A percentile compares a stretch with the other conserved stretches of the same genome.
These are phyloP conservation scores for Alternaria tenuissima DNA, from an alignment of 2,329 filamentous ascomycete species.

Conservation along the genomic window DNA sequence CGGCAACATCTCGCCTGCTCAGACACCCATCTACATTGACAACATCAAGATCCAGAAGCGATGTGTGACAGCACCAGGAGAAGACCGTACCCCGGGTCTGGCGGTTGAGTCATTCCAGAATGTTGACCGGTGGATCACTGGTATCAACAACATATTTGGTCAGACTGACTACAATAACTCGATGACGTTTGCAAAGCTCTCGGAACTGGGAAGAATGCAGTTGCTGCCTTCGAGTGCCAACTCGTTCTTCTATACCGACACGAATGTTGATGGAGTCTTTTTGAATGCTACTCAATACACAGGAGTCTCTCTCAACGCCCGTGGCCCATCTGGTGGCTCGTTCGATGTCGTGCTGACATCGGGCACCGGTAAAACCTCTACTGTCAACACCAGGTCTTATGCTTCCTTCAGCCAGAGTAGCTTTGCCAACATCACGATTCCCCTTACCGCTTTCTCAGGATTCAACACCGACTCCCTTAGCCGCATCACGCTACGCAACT, in stretches of 20 bases:
- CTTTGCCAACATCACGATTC: slow-evolving; percentile 17
- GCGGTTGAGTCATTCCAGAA: slow-evolving; percentile 18
- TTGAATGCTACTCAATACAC: slow-evolving; percentile 15
- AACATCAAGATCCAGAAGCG: slow-evolving; percentile 18
- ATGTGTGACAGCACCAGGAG: slow-evolving; percentile 16
- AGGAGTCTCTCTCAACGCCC: slow-evolving; percentile 13
- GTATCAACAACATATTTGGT: slow-evolving; percentile 19
- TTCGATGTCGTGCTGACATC: slow-evolving; percentile 14
- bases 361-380: not conserved
- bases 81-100: slow-evolving; percentile 13
- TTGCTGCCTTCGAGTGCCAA: slow-evolving; percentile 6
- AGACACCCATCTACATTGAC: slow-evolving; percentile 15
- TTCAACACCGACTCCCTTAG: slow-evolving; percentile 3
- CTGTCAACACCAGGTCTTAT: slow-evolving; percentile 12
- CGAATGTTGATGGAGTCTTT: slow-evolving; percentile 4
- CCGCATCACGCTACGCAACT: slow-evolving; percentile 16
- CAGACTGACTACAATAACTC: slow-evolving; percentile 16
- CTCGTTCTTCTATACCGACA: slow-evolving; percentile 15
- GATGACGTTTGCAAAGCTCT: slow-evolving; percentile 17
- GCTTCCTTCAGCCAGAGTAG: slow-evolving; percentile 7
- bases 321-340: slow-evolving; percentile 11
- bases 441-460: slow-evolving; percentile 13
- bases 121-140: slow-evolving; percentile 16
- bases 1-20: slow-evolving; percentile 15
- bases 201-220: slow-evolving; percentile 14